These are phyloP conservation scores for Leucosporidium scottii DNA, from an alignment of 768 basidiomycete species.

Conservation along the genomic window DNA sequence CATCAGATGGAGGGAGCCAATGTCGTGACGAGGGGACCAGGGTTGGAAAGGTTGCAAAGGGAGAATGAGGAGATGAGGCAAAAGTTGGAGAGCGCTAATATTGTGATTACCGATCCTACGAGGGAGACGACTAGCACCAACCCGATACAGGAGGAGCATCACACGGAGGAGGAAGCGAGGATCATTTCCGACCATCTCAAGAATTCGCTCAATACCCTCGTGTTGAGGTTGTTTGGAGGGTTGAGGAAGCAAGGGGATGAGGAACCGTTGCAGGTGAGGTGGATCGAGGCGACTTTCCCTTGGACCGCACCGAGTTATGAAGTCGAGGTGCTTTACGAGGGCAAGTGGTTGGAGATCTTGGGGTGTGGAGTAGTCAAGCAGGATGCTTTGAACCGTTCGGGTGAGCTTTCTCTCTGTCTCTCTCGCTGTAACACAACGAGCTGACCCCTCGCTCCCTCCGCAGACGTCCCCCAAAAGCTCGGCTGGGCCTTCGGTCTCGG, in stretches of 20 bases:
- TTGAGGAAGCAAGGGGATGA: conserved; percentile 42
- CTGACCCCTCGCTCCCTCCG: too few relatives aligned
- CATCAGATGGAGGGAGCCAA: conserved; percentile 96
- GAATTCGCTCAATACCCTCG: conserved; percentile 74
- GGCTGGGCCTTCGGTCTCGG: conserved; percentile 99
- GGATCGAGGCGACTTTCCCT: conserved; percentile 98
- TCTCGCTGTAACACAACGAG: too few relatives aligned
- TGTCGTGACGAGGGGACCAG: conserved; percentile 52
- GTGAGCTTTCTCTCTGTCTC: conserved; percentile 48
- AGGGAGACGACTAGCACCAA: conserved; percentile 60
- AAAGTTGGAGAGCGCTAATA: conserved; percentile 62
- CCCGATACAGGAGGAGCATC: conserved; percentile 68
- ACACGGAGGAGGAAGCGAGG: conserved; percentile 65
- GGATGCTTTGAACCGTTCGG: conserved; percentile 74
- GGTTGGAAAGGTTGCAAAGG: conserved; percentile 56
- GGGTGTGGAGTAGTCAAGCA: conserved; percentile 89
- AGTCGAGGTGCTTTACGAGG: conserved; percentile 92
- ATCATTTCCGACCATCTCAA: conserved; percentile 80
- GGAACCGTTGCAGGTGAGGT: conserved; percentile 77
- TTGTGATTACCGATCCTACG: conserved; percentile 79
- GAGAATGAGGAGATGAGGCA: conserved; percentile 59
- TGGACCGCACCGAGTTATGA: conserved; percentile 98
- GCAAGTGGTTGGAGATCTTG: conserved; percentile 93
- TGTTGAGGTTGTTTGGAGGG: conserved; percentile 69
- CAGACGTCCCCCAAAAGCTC: conserved; percentile 71